Conservation (phyloP, 306 rosid species). For the Gleditsia sinensis region DNA sequence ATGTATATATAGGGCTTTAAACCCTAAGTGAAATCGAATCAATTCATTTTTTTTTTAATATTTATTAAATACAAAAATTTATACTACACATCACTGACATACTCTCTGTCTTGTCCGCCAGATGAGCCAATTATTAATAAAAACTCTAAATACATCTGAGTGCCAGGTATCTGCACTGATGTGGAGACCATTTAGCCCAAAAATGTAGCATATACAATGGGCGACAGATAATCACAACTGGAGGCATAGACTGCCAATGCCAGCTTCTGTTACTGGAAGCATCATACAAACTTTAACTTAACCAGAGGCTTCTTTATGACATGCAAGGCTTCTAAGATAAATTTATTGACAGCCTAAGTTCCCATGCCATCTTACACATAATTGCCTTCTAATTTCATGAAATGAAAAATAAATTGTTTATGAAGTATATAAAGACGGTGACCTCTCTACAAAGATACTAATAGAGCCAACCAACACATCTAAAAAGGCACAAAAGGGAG, state of each 20-base stretch:
- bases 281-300: too few relatives aligned
- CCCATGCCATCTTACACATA: neutral
- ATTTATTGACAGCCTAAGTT: constrained; percentile 1
- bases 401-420: neutral
- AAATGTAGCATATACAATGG: constrained; percentile 14
- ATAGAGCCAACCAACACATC: neutral
- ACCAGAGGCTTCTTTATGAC: neutral
- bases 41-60: too few relatives aligned
- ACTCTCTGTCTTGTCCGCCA: neutral
- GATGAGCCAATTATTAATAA: neutral
- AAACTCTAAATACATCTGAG: neutral
- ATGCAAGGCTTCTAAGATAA: too few relatives aligned
- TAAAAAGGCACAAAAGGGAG: neutral
- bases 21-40: too few relatives aligned
- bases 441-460: neutral
- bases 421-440: neutral
- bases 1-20: too few relatives aligned
- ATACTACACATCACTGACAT: too few relatives aligned
- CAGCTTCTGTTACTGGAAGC: constrained; percentile 14
- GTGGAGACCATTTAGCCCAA: constrained; percentile 12
- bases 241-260: too few relatives aligned
- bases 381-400: constrained; percentile 8
- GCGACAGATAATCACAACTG: constrained; percentile 16
- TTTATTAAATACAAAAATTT: too few relatives aligned
- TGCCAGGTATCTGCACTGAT: constrained; percentile 10